phyloP scores from a whole-genome alignment of 805 yeast genomes.

The Nakazawaea holstii region DNA sequence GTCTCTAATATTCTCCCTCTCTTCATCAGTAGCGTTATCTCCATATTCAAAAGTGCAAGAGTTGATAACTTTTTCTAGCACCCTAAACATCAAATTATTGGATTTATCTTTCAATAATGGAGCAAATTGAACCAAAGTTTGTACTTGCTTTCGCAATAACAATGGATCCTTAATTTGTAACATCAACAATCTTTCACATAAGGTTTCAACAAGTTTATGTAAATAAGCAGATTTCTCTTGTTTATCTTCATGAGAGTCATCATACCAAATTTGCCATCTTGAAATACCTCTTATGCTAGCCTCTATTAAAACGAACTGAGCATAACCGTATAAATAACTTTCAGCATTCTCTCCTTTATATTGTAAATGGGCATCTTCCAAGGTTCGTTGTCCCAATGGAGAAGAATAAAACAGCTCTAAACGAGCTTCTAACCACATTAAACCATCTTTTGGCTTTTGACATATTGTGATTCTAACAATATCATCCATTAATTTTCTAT shows the following conservation, averaged over 20 bases:
- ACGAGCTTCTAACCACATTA: conserved; percentile 75
- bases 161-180: conserved; percentile 78
- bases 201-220: conserved; percentile 52
- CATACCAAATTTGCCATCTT: conserved; percentile 94
- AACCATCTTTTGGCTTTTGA: conserved; percentile 74
- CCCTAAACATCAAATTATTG: conserved; percentile 63
- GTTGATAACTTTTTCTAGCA: conserved; percentile 77
- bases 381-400: conserved; percentile 58
- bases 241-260: conserved; percentile 45
- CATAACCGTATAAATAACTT: conserved; percentile 68
- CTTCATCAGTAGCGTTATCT: conserved; percentile 58
- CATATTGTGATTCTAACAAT: conserved; percentile 85
- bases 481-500: conserved; percentile 82
- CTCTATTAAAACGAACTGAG: conserved; percentile 84
- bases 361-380: conserved; percentile 48
- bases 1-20: conserved; percentile 76
- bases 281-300: conserved; percentile 88
- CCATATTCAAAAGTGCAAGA: conserved; percentile 85
- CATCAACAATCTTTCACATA: conserved; percentile 70
- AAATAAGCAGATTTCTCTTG: conserved; percentile 48
- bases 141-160: conserved; percentile 77
- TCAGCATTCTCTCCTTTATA: conserved; percentile 52
- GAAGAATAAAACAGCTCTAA: conserved; percentile 70
- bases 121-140: conserved; percentile 89
- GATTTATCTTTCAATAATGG: conserved; percentile 79